Evolutionary conservation across 1,139 yeast genomes (phyloP).

Genomic region (Diutina neorugosa): DNA sequence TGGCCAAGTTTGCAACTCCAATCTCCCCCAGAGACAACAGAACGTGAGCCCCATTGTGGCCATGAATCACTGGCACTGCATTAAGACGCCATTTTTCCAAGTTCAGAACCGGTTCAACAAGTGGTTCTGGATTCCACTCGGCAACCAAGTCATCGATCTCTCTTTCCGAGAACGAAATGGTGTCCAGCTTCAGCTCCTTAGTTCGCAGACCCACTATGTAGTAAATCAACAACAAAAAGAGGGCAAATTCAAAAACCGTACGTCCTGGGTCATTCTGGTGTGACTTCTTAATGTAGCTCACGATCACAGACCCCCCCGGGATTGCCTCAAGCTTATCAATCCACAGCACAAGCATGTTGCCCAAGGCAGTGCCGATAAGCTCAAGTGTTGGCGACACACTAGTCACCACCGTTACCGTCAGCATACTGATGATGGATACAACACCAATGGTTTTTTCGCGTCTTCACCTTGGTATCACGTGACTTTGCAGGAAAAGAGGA

Average conservation of each 20-base stretch:
- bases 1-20: constrained; percentile 50
- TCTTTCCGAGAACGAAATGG: constrained; percentile 45
- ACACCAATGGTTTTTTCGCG: neutral
- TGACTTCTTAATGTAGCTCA: constrained; percentile 75
- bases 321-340: constrained; percentile 18
- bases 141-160: constrained; percentile 78
- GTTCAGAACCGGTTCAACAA: constrained; percentile 43
- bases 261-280: constrained; percentile 92
- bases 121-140: constrained; percentile 87
- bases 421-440: neutral
- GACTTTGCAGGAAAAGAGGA: neutral
- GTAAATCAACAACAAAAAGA: constrained; percentile 74
- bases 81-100: constrained; percentile 52
- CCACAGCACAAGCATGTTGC: constrained; percentile 3
- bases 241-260: constrained; percentile 65
- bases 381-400: constrained; percentile 1
- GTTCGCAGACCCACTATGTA: constrained; percentile 78
- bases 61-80: constrained; percentile 23
- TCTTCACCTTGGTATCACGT: neutral
- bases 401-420: constrained; percentile 3
- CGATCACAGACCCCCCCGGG: constrained; percentile 75
- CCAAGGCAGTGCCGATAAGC: constrained; percentile 1
- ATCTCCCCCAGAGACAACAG: constrained; percentile 8
- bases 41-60: constrained; percentile 44
- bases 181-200: constrained; percentile 64